A percentile compares a stretch with the other conserved stretches of the same genome.
phyloP scores from a whole-genome alignment of 1,284 basidiomycete species.

The Trametes hirsuta region DNA sequence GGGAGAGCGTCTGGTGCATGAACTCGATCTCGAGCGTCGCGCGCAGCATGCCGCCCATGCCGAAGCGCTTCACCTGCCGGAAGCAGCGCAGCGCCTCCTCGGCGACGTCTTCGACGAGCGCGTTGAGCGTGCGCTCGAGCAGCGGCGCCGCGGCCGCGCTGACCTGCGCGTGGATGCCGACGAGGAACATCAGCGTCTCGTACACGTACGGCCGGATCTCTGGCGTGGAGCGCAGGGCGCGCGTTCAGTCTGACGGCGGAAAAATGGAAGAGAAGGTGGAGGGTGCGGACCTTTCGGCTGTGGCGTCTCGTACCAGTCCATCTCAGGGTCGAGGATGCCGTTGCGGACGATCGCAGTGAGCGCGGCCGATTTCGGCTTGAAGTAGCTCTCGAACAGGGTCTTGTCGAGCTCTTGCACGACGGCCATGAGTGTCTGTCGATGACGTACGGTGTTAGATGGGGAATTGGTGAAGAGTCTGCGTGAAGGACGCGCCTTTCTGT shows the following conservation, averaged over 20 bases:
- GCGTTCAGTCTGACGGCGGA: not conserved
- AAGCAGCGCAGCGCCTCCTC: conserved; percentile 84
- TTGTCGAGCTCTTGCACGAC: conserved; percentile 85
- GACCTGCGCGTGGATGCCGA: conserved; percentile 92
- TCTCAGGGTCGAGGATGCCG: conserved; percentile 79
- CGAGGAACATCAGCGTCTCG: conserved; percentile 85
- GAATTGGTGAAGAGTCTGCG: conserved; percentile 42
- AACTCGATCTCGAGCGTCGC: conserved; percentile 99
- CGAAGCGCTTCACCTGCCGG: conserved; percentile 85
- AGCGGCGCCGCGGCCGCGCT: conserved; percentile 78
- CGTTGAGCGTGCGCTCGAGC: conserved; percentile 80
- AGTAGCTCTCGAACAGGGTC: conserved; percentile 86
- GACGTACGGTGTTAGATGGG: not conserved
- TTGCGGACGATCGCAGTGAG: conserved; percentile 73
- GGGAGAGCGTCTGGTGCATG: conserved; percentile 92
- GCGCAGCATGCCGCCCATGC: conserved; percentile 98
- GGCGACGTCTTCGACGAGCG: conserved; percentile 84
- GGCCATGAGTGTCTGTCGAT: conserved; percentile 66
- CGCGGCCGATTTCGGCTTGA: conserved; percentile 74
- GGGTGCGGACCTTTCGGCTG: conserved; percentile 77
- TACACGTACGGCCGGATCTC: conserved; percentile 97
- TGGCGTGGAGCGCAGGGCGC: conserved; percentile 35
- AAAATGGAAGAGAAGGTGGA: not conserved
- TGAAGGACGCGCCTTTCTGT: conserved; percentile 44
- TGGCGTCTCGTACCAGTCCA: conserved; percentile 92